Percentiles rank a stretch among this genome's conserved stretches.
These are phyloP conservation scores for Neocucurbitaria cava DNA, from an alignment of 2,329 filamentous ascomycete species.

Conservation along the genomic window DNA sequence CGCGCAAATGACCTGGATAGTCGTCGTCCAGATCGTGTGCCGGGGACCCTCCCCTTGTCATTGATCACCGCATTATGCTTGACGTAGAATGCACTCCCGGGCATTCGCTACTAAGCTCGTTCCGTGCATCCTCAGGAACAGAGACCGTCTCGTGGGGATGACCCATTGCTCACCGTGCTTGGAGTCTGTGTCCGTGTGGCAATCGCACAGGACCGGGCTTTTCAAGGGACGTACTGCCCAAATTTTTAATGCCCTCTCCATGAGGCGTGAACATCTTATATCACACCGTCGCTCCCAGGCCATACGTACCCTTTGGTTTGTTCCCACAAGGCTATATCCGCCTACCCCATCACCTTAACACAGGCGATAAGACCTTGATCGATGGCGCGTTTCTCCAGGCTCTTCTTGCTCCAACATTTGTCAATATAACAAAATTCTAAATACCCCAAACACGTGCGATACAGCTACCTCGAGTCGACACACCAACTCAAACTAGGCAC, in stretches of 20 bases:
- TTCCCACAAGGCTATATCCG: slow-evolving; percentile 49
- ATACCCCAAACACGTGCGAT: slow-evolving; percentile 52
- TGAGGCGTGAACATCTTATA: slow-evolving; percentile 49
- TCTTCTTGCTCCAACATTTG: slow-evolving; percentile 49
- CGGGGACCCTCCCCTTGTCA: slow-evolving; percentile 45
- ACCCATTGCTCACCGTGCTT: slow-evolving; percentile 49
- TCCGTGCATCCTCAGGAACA: slow-evolving; percentile 52
- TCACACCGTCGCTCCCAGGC: slow-evolving; percentile 47
- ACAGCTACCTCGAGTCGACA: slow-evolving; percentile 44
- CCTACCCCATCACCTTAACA: slow-evolving; percentile 48
- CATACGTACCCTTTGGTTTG: slow-evolving; percentile 32
- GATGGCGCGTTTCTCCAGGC: slow-evolving; percentile 46
- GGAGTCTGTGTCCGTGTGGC: slow-evolving; percentile 51
- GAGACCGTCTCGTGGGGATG: slow-evolving; percentile 51
- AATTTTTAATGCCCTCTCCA: slow-evolving; percentile 50
- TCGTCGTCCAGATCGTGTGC: slow-evolving; percentile 49
- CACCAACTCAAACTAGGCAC: slow-evolving; percentile 45
- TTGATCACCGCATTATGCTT: slow-evolving; percentile 56
- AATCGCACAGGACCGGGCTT: slow-evolving; percentile 51
- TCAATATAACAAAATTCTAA: slow-evolving; percentile 50
- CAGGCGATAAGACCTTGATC: slow-evolving; percentile 46
- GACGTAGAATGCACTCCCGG: slow-evolving; percentile 51
- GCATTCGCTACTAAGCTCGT: slow-evolving; percentile 52
- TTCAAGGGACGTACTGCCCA: slow-evolving; percentile 45
- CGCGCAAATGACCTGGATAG: slow-evolving; percentile 44